A percentile compares a stretch with the other conserved stretches of the same genome.
phyloP scores from a whole-genome alignment of 2,329 filamentous ascomycete genomes.

The Didymella keratinophila region DNA sequence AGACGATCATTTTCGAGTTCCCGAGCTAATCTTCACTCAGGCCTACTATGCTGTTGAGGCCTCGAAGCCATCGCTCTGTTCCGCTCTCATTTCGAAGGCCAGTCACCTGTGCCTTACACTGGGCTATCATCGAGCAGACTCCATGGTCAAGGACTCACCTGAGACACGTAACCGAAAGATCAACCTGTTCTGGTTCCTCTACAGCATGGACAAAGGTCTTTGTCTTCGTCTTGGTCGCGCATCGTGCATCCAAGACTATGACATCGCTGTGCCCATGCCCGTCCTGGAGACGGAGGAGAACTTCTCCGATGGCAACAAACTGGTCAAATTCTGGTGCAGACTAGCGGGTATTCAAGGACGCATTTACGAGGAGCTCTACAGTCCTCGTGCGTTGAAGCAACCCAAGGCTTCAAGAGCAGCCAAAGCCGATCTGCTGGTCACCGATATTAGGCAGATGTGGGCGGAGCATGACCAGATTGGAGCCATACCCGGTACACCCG shows the following conservation, averaged over 20 bases:
- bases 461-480: constrained; percentile 14
- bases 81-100: constrained; percentile 51
- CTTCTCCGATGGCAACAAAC: constrained; percentile 21
- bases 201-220: constrained; percentile 49
- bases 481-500: constrained; percentile 25
- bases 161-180: constrained; percentile 19
- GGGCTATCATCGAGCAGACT: constrained; percentile 41
- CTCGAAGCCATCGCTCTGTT: constrained; percentile 44
- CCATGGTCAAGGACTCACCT: constrained; percentile 16
- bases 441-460: constrained; percentile 16
- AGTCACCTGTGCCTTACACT: constrained; percentile 46
- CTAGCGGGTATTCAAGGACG: constrained; percentile 40
- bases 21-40: neutral
- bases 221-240: constrained; percentile 49
- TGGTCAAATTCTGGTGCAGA: constrained; percentile 9
- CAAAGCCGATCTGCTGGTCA: constrained; percentile 22
- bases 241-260: constrained; percentile 46
- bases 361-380: constrained; percentile 49
- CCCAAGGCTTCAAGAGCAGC: constrained; percentile 12
- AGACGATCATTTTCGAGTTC: neutral
- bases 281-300: constrained; percentile 19
- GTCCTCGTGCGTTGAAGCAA: constrained; percentile 31
- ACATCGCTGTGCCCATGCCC: constrained; percentile 36
- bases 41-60: constrained; percentile 47
- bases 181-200: constrained; percentile 50